Percentiles rank a stretch among this genome's conserved stretches.
These are phyloP conservation scores for Astragalus membranaceus DNA, from an alignment of 306 rosid species.

Conservation along the genomic window DNA sequence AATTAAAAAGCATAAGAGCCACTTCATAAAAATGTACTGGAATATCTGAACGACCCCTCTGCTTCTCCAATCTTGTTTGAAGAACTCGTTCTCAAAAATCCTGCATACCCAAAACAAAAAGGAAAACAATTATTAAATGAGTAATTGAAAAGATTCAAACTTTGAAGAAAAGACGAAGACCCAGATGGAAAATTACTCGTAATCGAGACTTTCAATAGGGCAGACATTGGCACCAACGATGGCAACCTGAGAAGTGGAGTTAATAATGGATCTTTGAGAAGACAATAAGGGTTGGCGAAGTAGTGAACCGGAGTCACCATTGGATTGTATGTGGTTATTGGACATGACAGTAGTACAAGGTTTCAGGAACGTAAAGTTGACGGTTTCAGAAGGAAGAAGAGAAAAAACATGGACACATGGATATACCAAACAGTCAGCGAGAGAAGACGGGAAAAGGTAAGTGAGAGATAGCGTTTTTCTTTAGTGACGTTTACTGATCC, in stretches of 20 bases:
- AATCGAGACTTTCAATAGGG: slow-evolving; percentile 96
- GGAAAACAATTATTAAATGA: not conserved
- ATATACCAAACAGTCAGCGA: not conserved
- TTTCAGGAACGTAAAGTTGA: not conserved
- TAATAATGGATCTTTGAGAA: slow-evolving; percentile 35
- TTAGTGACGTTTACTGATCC: not conserved
- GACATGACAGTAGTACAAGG: slow-evolving; percentile 18
- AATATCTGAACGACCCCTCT: slow-evolving; percentile 41
- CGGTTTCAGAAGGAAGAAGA: not conserved
- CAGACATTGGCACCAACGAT: slow-evolving; percentile 84
- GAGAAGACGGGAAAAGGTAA: not conserved
- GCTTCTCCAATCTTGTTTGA: slow-evolving; percentile 94
- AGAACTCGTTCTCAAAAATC: slow-evolving; percentile 77
- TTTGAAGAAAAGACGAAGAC: not conserved
- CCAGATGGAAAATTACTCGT: slow-evolving; percentile 45
- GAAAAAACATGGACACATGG: not conserved
- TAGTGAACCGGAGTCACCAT: slow-evolving; percentile 38
- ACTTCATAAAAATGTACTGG: slow-evolving; percentile 67
- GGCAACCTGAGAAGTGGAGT: slow-evolving; percentile 81
- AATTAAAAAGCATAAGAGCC: slow-evolving; percentile 63
- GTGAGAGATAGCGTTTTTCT: not conserved
- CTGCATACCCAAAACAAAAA: slow-evolving; percentile 28
- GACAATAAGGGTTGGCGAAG: slow-evolving; percentile 36
- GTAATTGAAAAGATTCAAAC: not conserved
- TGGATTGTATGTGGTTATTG: not conserved